Evolutionary conservation across 2,329 filamentous ascomycete species (phyloP), one percentile per base, ranked within the genome.

Genomic region (Pleurostoma richardsiae): DNA sequence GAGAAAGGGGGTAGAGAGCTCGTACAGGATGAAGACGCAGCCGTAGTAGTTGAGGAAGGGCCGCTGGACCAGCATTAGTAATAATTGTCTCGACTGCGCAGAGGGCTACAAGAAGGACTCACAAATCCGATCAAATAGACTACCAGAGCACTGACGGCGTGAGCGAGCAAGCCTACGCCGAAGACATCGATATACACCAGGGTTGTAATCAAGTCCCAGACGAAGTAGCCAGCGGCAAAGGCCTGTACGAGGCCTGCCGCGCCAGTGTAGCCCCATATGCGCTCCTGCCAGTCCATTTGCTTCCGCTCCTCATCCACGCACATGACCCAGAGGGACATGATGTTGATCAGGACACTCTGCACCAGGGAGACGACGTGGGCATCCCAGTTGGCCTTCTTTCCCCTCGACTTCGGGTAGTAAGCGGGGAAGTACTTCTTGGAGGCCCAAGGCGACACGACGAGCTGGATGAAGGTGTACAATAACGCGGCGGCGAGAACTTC

Each of bases 1-100:
- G 48, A 94, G 76, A 66, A 94, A 91, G 6, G 88, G 88, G 4
- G 85, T 87, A 29, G 87, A 91, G 38, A 95, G 79, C 66, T 95
- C 89, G 79, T 90, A 95, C 49, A 94, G 83, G 58, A 95, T 88
- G 66, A 95, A 95, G 49, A 82, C 81, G 47, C 79, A 78, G 47
- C 80, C 86, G 66, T 94, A 95, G 71, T 84, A 91, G 71, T 92
- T 91, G 54, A 91, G 76, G 59, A 92, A 91, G 2, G 89, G 89
- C 50, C 87, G 78, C 88, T 94, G 60, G 8, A n/a, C 19, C 10
- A 33, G 6, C 29, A 43, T 50, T 33, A 44, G 46, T 27, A 26
- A 4, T 31, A 4, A 27, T 38, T 11, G 41, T 33, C 30, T 11
- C 29, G 7, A 19, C 6, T 26, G 10, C 26, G 10, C 11, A 47